A percentile compares a stretch with the other conserved stretches of the same genome.
These are phyloP conservation scores for Backusella tarrabulga DNA, from an alignment of 192 early-diverging fungal genomes.

Conservation along the genomic window DNA sequence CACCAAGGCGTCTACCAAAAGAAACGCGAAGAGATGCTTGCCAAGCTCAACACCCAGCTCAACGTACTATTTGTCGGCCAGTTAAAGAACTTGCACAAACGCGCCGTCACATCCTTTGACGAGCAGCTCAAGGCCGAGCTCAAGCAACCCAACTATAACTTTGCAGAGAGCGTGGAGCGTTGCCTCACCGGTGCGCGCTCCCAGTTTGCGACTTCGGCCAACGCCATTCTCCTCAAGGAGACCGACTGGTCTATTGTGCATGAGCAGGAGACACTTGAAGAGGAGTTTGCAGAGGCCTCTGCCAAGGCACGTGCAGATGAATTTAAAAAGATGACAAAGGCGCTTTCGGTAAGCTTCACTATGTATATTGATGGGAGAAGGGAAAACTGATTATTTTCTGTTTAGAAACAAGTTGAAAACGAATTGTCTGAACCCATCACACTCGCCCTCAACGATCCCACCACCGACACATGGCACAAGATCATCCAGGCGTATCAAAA, in stretches of 20 bases:
- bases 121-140: conserved; percentile 24
- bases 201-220: conserved; percentile 49
- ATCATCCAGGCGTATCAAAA: conserved; percentile 62
- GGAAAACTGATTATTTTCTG: not conserved
- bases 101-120: conserved; percentile 67
- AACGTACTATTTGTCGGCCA: conserved; percentile 83
- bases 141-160: conserved; percentile 45
- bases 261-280: conserved; percentile 53
- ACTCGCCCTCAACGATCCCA: conserved; percentile 66
- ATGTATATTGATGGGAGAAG: not conserved
- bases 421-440: conserved; percentile 69
- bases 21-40: conserved; percentile 80
- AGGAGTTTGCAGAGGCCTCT: conserved; percentile 62
- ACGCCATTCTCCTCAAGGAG: conserved; percentile 56
- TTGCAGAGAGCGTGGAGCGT: conserved; percentile 57
- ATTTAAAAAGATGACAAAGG: conserved; percentile 62
- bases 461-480: conserved; percentile 67
- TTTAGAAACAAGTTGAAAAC: conserved; percentile 48
- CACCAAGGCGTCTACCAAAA: conserved; percentile 83
- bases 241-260: conserved; percentile 72
- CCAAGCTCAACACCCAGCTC: conserved; percentile 73
- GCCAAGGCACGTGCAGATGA: conserved; percentile 63
- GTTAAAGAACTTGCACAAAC: conserved; percentile 83
- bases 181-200: conserved; percentile 47
- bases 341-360: conserved; percentile 33